These are phyloP conservation scores for Diospyros lotus DNA, from an alignment of 148 eudicot species.

Conservation along the genomic window DNA sequence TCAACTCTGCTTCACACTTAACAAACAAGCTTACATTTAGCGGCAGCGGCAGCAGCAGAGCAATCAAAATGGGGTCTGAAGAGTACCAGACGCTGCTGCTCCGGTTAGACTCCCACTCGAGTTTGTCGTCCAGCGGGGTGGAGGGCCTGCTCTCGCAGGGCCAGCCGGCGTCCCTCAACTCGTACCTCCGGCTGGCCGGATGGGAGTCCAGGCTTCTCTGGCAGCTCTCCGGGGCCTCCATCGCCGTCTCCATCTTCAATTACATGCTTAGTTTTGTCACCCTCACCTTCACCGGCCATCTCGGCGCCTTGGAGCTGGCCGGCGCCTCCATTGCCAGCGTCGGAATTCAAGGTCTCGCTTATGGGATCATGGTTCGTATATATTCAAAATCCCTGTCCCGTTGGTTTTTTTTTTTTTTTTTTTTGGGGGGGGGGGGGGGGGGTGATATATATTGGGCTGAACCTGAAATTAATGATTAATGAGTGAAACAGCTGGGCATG, in stretches of 20 bases:
- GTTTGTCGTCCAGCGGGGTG: conserved; percentile 29
- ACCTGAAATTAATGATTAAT: no score
- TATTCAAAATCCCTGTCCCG: background rate
- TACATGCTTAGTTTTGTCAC: conserved; percentile 44
- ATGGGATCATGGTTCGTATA: conserved; percentile 32
- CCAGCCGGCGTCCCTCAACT: conserved; percentile 34
- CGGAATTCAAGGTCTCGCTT: conserved; percentile 45
- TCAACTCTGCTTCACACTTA: no score
- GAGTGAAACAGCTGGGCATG: conserved; percentile 46
- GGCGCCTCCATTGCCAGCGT: conserved; percentile 33
- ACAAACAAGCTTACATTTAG: no score
- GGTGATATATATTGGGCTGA: no score
- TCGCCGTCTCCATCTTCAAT: conserved; percentile 46
- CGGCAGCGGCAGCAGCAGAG: background rate
- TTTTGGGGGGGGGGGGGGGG: no score
- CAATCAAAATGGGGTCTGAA: background rate
- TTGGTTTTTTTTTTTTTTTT: no score
- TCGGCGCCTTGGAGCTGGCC: conserved; percentile 30
- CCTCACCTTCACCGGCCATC: conserved; percentile 18
- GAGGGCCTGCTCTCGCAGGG: conserved; percentile 38
- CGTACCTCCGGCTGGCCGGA: conserved; percentile 42
- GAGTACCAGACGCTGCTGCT: conserved; percentile 31
- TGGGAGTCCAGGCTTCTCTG: conserved; percentile 61
- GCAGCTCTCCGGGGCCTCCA: conserved; percentile 55
- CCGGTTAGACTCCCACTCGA: conserved; percentile 43